Conservation (phyloP, 208 protist genomes). For the Phytomonas sp. region DNA sequence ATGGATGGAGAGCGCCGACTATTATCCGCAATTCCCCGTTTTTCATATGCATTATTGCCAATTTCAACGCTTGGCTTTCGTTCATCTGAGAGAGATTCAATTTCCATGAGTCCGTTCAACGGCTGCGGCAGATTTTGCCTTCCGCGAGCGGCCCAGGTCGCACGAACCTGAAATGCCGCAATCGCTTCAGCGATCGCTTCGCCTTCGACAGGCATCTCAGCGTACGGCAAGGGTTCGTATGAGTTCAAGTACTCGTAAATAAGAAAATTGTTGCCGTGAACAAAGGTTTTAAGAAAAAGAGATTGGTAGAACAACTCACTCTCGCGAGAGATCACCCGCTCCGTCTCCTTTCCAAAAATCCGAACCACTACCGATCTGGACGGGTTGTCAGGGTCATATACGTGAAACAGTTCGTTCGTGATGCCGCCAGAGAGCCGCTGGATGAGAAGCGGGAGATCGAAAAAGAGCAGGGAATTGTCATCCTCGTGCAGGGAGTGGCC, state of each 20-base stretch:
- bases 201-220: slow-evolving; percentile 49
- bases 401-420: slow-evolving; percentile 85
- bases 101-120: background rate
- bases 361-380: slow-evolving; percentile 70
- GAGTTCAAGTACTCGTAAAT: slow-evolving; percentile 70
- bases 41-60: background rate
- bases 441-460: slow-evolving; percentile 31
- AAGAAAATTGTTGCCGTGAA: slow-evolving; percentile 71
- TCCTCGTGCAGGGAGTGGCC: slow-evolving; percentile 22
- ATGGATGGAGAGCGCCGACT: background rate
- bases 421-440: slow-evolving; percentile 77
- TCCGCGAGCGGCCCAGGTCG: slow-evolving; percentile 48
- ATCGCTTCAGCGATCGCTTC: slow-evolving; percentile 41
- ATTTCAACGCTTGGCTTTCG: background rate
- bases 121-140: background rate
- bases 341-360: slow-evolving; percentile 85
- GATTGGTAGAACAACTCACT: slow-evolving; percentile 89
- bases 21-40: background rate
- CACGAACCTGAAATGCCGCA: slow-evolving; percentile 67
- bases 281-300: slow-evolving; percentile 72
- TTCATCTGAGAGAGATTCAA: background rate
- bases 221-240: slow-evolving; percentile 56
- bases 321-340: slow-evolving; percentile 81
- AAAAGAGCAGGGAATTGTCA: slow-evolving; percentile 1
- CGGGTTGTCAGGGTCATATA: slow-evolving; percentile 40